Evolutionary conservation across 2,329 filamentous ascomycete species (phyloP).

Genomic region (Penicillium glabrum): DNA sequence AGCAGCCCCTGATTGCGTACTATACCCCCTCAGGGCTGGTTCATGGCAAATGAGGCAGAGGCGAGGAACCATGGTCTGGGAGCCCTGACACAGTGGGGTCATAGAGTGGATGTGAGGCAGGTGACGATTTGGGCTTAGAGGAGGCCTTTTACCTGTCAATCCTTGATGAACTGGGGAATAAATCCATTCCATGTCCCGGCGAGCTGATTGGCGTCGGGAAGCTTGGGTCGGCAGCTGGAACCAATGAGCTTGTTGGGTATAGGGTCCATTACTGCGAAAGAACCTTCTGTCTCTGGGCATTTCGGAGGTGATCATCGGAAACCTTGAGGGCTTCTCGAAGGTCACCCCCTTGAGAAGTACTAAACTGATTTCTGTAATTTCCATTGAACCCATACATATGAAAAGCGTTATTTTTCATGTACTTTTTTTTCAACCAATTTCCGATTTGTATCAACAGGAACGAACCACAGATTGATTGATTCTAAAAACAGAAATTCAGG

Average conservation of each 20-base stretch:
- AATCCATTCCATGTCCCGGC: conserved; percentile 7
- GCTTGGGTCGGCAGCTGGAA: conserved; percentile 17
- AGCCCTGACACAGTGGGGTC: conserved; percentile 25
- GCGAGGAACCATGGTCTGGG: conserved; percentile 29
- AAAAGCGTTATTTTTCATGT: too few relatives aligned
- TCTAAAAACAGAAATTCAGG: conserved; percentile 29
- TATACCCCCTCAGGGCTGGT: conserved; percentile 19
- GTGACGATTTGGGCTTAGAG: conserved; percentile 15
- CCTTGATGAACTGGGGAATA: conserved; percentile 28
- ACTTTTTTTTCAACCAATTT: not conserved
- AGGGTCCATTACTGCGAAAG: conserved; percentile 15
- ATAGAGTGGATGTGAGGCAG: conserved; percentile 13
- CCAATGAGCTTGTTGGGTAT: conserved; percentile 22
- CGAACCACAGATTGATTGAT: conserved; percentile 21
- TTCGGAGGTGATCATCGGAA: conserved; percentile 20
- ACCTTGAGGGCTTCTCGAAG: conserved; percentile 21
- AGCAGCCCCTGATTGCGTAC: conserved; percentile 27
- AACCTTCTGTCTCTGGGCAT: conserved; percentile 23
- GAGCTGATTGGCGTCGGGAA: conserved; percentile 22
- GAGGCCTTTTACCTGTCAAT: conserved; percentile 23
- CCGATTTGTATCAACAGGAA: conserved; percentile 5
- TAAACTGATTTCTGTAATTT: too few relatives aligned
- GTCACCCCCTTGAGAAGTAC: not conserved
- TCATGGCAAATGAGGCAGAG: conserved; percentile 24
- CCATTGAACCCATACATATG: too few relatives aligned